Evolutionary conservation across 257 asterid genomes (phyloP).

Genomic region (Solanum peruvianum): DNA sequence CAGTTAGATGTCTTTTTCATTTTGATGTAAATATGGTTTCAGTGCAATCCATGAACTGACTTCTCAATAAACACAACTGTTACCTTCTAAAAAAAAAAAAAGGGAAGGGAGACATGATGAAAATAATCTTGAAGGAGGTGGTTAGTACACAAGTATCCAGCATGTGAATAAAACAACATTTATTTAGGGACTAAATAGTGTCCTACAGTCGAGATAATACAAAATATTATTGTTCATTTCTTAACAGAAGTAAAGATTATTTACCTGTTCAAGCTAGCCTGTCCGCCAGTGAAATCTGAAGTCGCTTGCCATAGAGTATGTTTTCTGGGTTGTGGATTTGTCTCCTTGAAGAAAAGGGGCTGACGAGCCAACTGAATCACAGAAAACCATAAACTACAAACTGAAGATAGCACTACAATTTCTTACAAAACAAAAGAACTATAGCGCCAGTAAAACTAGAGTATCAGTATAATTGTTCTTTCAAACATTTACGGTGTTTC

Average conservation of each 20-base stretch:
- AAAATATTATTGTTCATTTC: background rate
- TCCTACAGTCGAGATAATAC: background rate
- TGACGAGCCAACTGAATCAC: slow-evolving; percentile 50
- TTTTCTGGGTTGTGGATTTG: slow-evolving; percentile 84
- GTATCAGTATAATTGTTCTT: background rate
- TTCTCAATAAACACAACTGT: too few species aligned
- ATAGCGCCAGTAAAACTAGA: background rate
- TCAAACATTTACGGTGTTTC: background rate
- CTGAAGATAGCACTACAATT: background rate
- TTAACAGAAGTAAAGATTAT: background rate
- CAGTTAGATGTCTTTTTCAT: too few species aligned
- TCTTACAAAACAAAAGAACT: background rate
- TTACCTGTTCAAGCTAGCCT: slow-evolving; percentile 65
- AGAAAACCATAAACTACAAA: background rate
- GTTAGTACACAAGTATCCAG: background rate
- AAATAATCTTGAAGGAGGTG: background rate
- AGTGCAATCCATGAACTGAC: too few species aligned
- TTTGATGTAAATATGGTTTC: too few species aligned
- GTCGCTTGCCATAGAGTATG: slow-evolving; percentile 80
- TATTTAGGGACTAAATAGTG: background rate
- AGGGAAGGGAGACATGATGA: background rate
- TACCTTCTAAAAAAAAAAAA: too few species aligned
- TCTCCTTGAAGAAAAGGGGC: slow-evolving; percentile 67
- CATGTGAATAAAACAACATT: background rate
- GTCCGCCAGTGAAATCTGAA: slow-evolving; percentile 73